Evolutionary conservation across 1,139 yeast species (phyloP).

Genomic region (Blastobotrys buckinghamii): DNA sequence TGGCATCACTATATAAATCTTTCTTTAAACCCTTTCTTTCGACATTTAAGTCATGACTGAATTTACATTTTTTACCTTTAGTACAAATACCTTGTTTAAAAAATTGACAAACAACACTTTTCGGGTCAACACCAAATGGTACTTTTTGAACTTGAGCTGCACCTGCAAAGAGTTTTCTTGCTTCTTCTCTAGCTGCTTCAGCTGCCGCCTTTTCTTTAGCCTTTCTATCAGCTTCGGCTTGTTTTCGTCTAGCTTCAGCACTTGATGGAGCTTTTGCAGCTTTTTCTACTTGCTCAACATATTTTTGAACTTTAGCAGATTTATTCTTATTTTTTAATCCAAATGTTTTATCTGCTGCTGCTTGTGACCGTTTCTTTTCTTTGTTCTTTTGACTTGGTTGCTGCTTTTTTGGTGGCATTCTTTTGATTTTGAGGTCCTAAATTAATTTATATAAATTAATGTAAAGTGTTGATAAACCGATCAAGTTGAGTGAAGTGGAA

Average conservation of each 20-base stretch:
- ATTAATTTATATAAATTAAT: too few species aligned
- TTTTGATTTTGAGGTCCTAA: too few species aligned
- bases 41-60: slow-evolving; percentile 80
- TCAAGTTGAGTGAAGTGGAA: too few species aligned
- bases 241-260: slow-evolving; percentile 57
- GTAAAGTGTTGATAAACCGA: too few species aligned
- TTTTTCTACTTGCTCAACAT: slow-evolving; percentile 68
- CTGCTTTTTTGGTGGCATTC: slow-evolving; percentile 51
- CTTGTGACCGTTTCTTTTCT: slow-evolving; percentile 60
- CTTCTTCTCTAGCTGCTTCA: slow-evolving; percentile 83
- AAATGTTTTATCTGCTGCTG: slow-evolving; percentile 85
- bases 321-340: slow-evolving; percentile 79
- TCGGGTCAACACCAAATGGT: slow-evolving; percentile 97
- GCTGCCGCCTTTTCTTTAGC: slow-evolving; percentile 89
- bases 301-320: slow-evolving; percentile 87
- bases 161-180: slow-evolving; percentile 66
- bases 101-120: slow-evolving; percentile 83
- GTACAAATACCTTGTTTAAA: slow-evolving; percentile 88
- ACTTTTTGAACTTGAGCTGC: slow-evolving; percentile 73
- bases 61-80: slow-evolving; percentile 89
- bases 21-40: slow-evolving; percentile 88
- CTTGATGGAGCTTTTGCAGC: slow-evolving; percentile 53
- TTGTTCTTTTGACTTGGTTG: slow-evolving; percentile 55
- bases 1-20: slow-evolving; percentile 87
- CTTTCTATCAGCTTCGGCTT: slow-evolving; percentile 65